Base-by-base conservation (phyloP, 2,329 filamentous ascomycete genomes). In the Incumbomyces lentus region DNA sequence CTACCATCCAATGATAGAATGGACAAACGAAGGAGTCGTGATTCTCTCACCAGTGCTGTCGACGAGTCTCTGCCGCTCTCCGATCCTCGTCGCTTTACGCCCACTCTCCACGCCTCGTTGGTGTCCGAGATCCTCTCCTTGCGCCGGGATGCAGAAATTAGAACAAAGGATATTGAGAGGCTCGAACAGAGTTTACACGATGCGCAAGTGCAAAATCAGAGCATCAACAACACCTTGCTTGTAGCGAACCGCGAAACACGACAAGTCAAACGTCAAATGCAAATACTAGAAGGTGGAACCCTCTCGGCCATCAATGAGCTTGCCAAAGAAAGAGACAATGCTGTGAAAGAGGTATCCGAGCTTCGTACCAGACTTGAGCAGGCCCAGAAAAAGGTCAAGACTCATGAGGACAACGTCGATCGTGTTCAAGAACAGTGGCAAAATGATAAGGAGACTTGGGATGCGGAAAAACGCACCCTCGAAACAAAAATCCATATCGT, bases 91-190 rank as follows among this genome's bases (percentile, higher is more conserved):
- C 79, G 92, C 32, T 95, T 98, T 60, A 98, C 92, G 0, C 92
- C 92, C 1, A 96, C 89, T 0, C 69, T 98, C 10, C 92, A 96
- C 63, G 92, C 92, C 7, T 95, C 86, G 41, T 71, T 98, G 6
- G 90, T 98, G 1, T 90, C 90, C 0, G 92, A 98, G 64, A 98
- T 98, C 52, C 71, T 98, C 33, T 79, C 81, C 2, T 68, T 98
- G 41, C 80, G 89, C 17, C 76, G 92, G 48, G 92, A 98, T 54
- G 79, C 96, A 52, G 92, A 98, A 60, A 86, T 85, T 35, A 95
- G 95, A 66, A 77, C 82, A 37, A 86, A 80, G 57, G 76, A 87
- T 44, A 95, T 98, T 46, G 89, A 95, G 61, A 80, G 77, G 44
- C 72, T 98, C 13, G 92, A 98, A 65, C 70, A 74, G 1, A 80